Percentiles rank a stretch among this genome's conserved stretches.
These are phyloP conservation scores for Macadamia integrifolia DNA, from an alignment of 164 flowering plant genomes.

Conservation along the genomic window DNA sequence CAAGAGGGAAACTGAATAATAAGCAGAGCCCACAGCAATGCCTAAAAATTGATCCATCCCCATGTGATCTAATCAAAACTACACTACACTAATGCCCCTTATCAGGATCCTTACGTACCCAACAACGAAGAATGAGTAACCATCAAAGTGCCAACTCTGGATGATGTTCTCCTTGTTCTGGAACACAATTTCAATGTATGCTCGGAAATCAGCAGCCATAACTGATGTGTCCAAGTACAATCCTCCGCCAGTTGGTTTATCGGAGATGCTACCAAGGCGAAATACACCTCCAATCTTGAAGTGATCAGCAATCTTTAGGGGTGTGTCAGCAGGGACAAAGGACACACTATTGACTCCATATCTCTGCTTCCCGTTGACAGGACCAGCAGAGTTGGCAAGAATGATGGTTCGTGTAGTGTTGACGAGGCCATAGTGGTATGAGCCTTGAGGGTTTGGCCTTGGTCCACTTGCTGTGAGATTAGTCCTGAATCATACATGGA, in stretches of 20 bases:
- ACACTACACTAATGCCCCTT: no score
- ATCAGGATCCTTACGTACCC: conserved; percentile 39
- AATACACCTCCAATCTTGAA: conserved; percentile 75
- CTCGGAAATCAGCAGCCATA: conserved; percentile 65
- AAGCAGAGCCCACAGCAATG: no score
- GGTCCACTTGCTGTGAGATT: conserved; percentile 88
- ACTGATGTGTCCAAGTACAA: conserved; percentile 58
- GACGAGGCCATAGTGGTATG: conserved; percentile 76
- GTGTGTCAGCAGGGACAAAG: conserved; percentile 67
- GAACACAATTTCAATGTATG: conserved; percentile 70
- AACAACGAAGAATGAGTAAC: conserved; percentile 70
- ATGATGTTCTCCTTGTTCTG: conserved; percentile 56
- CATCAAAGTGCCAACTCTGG: conserved; percentile 84
- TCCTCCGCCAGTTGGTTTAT: conserved; percentile 27
- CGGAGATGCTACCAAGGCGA: conserved; percentile 57
- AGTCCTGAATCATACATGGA: conserved; percentile 31
- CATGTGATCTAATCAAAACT: no score
- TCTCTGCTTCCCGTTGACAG: conserved; percentile 51
- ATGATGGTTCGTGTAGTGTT: conserved; percentile 49
- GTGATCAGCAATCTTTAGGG: conserved; percentile 79
- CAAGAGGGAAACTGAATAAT: no score
- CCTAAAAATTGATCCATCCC: no score
- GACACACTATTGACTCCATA: conserved; percentile 80
- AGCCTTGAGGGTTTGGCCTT: conserved; percentile 92
- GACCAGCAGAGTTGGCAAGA: conserved; percentile 46